Evolutionary conservation across 2,329 filamentous ascomycete genomes (phyloP), one percentile per base, ranked within the genome.

Genomic region (Penicillium verrucosum): DNA sequence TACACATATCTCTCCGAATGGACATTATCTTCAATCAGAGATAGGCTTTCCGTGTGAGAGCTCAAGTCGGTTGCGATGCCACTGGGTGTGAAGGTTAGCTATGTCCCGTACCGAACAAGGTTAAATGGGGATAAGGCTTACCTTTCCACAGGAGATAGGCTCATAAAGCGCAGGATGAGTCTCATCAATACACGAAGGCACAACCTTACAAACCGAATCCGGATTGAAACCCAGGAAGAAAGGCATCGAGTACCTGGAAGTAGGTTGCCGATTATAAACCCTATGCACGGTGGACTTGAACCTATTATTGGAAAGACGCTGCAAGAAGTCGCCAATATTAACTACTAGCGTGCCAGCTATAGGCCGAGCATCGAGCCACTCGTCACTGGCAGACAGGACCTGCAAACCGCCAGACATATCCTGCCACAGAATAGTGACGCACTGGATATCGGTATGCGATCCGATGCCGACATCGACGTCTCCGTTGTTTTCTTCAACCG

Each of bases 161-260:
- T 79, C 77, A 55, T 82, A 83, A 59, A 78, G 79, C 0, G 78
- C 68, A 3, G 78, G 80, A 41, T 81, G 78, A 0, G 69, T 68
- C 44, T 77, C 73, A 16, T 77, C 76, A 14, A 75, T 70, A 58
- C 80, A 82, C 5, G 75, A 79, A 0, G 78, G 76, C 18, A 82
- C 71, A 8, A 82, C 79, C 38, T 42, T 30, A 27, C 61, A 66
- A 23, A 66, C 57, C 1, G 8, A 75, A 73, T 84, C 80, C 47
- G 80, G 80, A 60, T 83, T 82, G 55, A 83, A 77, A 0, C 78
- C 78, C 61, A 84, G 80, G 68, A 84, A 84, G 65, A 84, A 84
- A 0, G 81, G 81, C 78, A 84, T 82, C 0, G 78, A 82, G 41
- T 81, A 79, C 14, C 81, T 71, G 51, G 79, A 78, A 11, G 66